Conservation (phyloP, 2,329 filamentous ascomycete species). For the Penicillium occitanis region DNA sequence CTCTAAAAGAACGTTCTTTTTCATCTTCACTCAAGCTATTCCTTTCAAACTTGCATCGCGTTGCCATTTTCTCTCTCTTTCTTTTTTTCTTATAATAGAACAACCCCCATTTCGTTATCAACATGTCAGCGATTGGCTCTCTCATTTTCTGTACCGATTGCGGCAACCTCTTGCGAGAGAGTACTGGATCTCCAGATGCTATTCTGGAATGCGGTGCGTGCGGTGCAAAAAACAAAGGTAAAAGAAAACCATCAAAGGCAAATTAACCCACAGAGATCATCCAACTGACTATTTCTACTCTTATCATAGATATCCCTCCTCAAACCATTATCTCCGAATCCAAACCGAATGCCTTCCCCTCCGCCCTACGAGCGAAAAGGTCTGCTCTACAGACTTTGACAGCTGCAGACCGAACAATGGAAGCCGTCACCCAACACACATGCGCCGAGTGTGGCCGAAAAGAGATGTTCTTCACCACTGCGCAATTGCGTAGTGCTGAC, state of each 20-base stretch:
- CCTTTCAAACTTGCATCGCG: conserved; percentile 4
- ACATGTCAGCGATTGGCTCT: conserved; percentile 85
- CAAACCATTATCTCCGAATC: conserved; percentile 78
- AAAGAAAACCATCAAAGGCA: conserved; percentile 15
- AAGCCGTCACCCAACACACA: conserved; percentile 65
- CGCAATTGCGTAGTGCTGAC: conserved; percentile 87
- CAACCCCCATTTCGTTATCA: background rate
- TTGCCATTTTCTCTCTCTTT: background rate
- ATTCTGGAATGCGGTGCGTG: conserved; percentile 82
- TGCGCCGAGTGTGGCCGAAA: conserved; percentile 79
- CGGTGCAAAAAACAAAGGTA: conserved; percentile 80
- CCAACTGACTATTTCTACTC: conserved; percentile 1
- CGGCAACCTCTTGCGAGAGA: conserved; percentile 82
- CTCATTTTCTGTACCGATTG: conserved; percentile 92
- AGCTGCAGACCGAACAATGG: conserved; percentile 72
- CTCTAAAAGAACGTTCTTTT: background rate
- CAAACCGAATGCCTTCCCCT: conserved; percentile 89
- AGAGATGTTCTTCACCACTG: conserved; percentile 80
- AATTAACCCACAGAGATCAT: background rate
- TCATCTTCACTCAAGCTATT: background rate
- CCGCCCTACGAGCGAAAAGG: conserved; percentile 76
- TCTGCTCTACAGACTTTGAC: conserved; percentile 84
- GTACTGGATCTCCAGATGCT: conserved; percentile 72
- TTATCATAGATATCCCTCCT: conserved; percentile 64
- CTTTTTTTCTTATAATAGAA: background rate